Evolutionary conservation across 2,329 filamentous ascomycete genomes (phyloP).

Genomic region (Aspergillus pseudoglaucus): DNA sequence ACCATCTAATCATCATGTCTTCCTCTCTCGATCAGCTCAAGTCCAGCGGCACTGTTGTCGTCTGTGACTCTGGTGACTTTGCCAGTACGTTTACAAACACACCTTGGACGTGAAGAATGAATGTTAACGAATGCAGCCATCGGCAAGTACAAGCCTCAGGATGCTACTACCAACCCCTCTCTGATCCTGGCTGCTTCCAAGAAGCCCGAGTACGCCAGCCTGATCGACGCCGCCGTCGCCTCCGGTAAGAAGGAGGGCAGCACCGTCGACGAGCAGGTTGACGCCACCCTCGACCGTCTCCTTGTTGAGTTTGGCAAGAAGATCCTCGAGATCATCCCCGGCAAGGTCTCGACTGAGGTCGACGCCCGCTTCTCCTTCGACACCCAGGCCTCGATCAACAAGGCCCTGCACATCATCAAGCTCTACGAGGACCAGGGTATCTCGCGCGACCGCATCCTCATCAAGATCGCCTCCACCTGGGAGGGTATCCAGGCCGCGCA

Average conservation of each 20-base stretch:
- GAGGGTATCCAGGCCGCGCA: constrained; percentile 98
- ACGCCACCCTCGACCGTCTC: constrained; percentile 83
- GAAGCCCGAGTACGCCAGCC: constrained; percentile 89
- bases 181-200: constrained; percentile 97
- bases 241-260: constrained; percentile 73
- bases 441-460: constrained; percentile 87
- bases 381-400: constrained; percentile 83
- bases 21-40: constrained; percentile 95
- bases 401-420: constrained; percentile 97
- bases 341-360: constrained; percentile 98
- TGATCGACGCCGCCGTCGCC: constrained; percentile 78
- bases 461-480: constrained; percentile 99
- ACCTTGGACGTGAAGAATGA: constrained; percentile 6
- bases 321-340: constrained; percentile 93
- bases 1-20: constrained; percentile 54
- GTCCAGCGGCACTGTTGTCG: constrained; percentile 90
- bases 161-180: constrained; percentile 99
- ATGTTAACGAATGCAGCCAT: constrained; percentile 58
- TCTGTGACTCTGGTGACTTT: constrained; percentile 94
- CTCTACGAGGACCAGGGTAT: constrained; percentile 92
- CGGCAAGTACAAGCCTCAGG: constrained; percentile 99
- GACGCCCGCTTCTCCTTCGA: constrained; percentile 95
- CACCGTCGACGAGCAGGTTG: constrained; percentile 72
- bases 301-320: constrained; percentile 97
- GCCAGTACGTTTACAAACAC: constrained; percentile 53